phyloP scores from a whole-genome alignment of 768 basidiomycete species.

The Lactarius pseudohatsudake region DNA sequence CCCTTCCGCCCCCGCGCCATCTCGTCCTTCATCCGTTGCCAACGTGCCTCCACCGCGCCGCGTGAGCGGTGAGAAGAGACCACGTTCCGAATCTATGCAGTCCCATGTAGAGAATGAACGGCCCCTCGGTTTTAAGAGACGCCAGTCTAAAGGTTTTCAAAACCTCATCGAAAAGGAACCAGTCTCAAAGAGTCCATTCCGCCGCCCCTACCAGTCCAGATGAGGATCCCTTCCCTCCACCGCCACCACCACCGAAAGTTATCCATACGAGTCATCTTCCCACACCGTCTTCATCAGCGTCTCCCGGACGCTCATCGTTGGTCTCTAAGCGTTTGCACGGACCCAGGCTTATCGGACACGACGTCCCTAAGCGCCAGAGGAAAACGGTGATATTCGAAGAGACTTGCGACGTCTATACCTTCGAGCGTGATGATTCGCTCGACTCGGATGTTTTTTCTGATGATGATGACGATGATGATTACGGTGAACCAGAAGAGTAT shows the following conservation, averaged over 20 bases:
- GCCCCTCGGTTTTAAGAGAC: conserved; percentile 67
- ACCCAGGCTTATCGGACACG: conserved; percentile 54
- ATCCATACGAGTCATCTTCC: conserved; percentile 24
- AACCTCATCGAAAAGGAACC: conserved; percentile 73
- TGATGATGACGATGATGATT: conserved; percentile 35
- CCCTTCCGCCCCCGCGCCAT: conserved; percentile 43
- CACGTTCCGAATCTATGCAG: conserved; percentile 68
- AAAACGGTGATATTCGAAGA: conserved; percentile 83
- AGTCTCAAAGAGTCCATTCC: conserved; percentile 83
- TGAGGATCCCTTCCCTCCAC: conserved; percentile 34
- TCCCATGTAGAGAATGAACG: conserved; percentile 72
- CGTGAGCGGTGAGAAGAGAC: conserved; percentile 77
- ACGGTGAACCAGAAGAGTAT: conserved; percentile 23
- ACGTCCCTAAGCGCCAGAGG: conserved; percentile 42
- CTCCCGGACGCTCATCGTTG: conserved; percentile 64
- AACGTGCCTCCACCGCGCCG: conserved; percentile 44
- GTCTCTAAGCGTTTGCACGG: conserved; percentile 75
- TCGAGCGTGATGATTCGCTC: conserved; percentile 56
- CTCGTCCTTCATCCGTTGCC: conserved; percentile 37
- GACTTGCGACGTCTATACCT: conserved; percentile 79
- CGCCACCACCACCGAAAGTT: conserved; percentile 23
- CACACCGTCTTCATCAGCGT: conserved; percentile 37
- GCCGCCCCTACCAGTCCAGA: conserved; percentile 33
- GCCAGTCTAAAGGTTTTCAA: conserved; percentile 73
- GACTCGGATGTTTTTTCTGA: conserved; percentile 46